A percentile compares a stretch with the other conserved stretches of the same genome.
Conservation (phyloP, 805 yeast genomes). For the Lipomyces orientalis region DNA sequence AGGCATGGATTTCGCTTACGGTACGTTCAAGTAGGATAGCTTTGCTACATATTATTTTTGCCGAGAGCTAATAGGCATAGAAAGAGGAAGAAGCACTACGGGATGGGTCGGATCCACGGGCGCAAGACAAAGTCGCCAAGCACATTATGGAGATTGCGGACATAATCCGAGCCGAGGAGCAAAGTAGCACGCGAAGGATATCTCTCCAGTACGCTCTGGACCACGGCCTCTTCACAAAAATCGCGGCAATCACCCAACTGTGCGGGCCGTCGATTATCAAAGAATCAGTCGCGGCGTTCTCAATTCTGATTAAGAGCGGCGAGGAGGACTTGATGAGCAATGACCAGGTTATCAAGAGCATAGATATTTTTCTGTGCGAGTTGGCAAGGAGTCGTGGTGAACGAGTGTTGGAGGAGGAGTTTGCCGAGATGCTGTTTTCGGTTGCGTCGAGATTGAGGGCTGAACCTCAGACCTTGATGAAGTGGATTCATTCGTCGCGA, state of each 20-base stretch:
- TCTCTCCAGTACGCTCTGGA: slow-evolving; percentile 31
- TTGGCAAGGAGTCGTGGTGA: slow-evolving; percentile 20
- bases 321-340: slow-evolving; percentile 33
- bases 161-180: slow-evolving; percentile 25
- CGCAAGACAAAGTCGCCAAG: slow-evolving; percentile 20
- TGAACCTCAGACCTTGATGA: slow-evolving; percentile 33
- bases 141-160: slow-evolving; percentile 22
- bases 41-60: background rate
- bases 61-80: slow-evolving; percentile 11
- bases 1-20: slow-evolving; percentile 26
- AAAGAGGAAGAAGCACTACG: slow-evolving; percentile 22
- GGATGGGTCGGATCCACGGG: slow-evolving; percentile 11
- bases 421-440: slow-evolving; percentile 35
- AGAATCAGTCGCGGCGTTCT: slow-evolving; percentile 29
- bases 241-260: slow-evolving; percentile 20
- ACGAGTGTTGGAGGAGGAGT: slow-evolving; percentile 27
- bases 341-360: slow-evolving; percentile 25
- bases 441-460: slow-evolving; percentile 34
- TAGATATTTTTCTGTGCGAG: slow-evolving; percentile 27
- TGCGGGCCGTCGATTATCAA: slow-evolving; percentile 25
- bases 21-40: slow-evolving; percentile 13
- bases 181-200: slow-evolving; percentile 18
- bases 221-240: slow-evolving; percentile 33
- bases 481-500: slow-evolving; percentile 28
- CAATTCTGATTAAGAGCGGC: slow-evolving; percentile 25